phyloP scores from a whole-genome alignment of 2,329 filamentous ascomycete species.

The Monosporascus ibericus region DNA sequence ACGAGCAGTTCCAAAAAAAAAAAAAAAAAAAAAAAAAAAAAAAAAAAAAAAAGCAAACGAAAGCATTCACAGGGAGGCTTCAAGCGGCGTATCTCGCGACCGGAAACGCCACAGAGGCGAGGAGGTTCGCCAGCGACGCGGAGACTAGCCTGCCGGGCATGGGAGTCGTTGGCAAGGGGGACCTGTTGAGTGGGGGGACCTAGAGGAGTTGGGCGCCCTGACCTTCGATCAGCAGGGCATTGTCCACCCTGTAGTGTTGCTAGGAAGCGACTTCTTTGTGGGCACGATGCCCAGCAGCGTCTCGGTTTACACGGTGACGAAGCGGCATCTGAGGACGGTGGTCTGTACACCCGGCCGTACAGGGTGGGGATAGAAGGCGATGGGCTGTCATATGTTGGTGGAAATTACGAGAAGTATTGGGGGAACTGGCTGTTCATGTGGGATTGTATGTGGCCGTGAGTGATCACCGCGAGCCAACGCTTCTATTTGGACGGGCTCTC shows the following conservation, averaged over 20 bases:
- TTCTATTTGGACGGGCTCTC: too few species aligned
- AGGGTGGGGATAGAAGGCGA: constrained; percentile 36
- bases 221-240: constrained; percentile 40
- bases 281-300: constrained; percentile 43
- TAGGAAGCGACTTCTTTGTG: constrained; percentile 34
- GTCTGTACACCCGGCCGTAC: constrained; percentile 37
- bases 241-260: constrained; percentile 35
- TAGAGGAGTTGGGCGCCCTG: constrained; percentile 28
- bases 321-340: constrained; percentile 34
- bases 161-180: constrained; percentile 31
- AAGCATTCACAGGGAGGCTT: constrained; percentile 25
- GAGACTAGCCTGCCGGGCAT: constrained; percentile 27
- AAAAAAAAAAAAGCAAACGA: constrained; percentile 34
- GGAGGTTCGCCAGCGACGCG: constrained; percentile 26
- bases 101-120: constrained; percentile 36
- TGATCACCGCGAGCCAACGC: too few species aligned
- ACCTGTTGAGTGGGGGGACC: constrained; percentile 27
- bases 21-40: too few species aligned
- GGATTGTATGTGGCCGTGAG: constrained; percentile 37
- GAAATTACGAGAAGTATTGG: constrained; percentile 39
- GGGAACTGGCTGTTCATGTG: constrained; percentile 44
- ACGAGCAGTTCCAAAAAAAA: constrained; percentile 33
- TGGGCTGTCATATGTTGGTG: constrained; percentile 35
- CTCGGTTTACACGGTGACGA: constrained; percentile 40
- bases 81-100: constrained; percentile 39